phyloP scores from a whole-genome alignment of 2,329 filamentous ascomycete species.

The Beauveria varroae region DNA sequence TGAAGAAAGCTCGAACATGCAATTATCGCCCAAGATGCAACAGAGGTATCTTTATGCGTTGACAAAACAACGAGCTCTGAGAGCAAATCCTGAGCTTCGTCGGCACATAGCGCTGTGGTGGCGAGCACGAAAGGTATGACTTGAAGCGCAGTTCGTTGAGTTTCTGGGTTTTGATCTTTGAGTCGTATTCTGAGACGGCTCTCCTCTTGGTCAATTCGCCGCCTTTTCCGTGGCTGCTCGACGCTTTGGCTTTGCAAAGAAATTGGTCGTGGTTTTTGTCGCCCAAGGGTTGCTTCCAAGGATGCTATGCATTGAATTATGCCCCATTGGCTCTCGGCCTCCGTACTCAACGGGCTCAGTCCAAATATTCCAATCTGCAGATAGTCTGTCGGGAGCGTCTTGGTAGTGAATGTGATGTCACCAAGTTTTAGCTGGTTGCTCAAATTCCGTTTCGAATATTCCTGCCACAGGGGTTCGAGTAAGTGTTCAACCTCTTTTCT shows the following conservation, averaged over 20 bases:
- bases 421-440: constrained; percentile 70
- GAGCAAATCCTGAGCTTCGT: constrained; percentile 49
- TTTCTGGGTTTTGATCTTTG: constrained; percentile 33
- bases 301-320: constrained; percentile 51
- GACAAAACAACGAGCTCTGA: constrained; percentile 50
- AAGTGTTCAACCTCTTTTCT: constrained; percentile 54
- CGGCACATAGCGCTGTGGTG: constrained; percentile 34
- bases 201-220: constrained; percentile 33
- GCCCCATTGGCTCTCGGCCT: constrained; percentile 54
- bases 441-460: constrained; percentile 67
- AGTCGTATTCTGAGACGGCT: constrained; percentile 44
- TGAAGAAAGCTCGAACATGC: constrained; percentile 54
- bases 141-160: constrained; percentile 47
- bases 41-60: constrained; percentile 58
- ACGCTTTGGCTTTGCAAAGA: constrained; percentile 17
- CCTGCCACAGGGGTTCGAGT: constrained; percentile 61
- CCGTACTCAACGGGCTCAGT: constrained; percentile 43
- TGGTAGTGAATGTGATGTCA: constrained; percentile 56
- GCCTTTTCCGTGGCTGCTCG: constrained; percentile 46
- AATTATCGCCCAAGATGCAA: constrained; percentile 77
- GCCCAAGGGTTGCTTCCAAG: constrained; percentile 43
- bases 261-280: constrained; percentile 15
- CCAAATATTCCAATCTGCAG: constrained; percentile 45
- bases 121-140: constrained; percentile 50
- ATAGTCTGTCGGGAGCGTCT: constrained; percentile 34